phyloP scores from a whole-genome alignment of 2,329 filamentous ascomycete genomes.

The Xylaria sp. region DNA sequence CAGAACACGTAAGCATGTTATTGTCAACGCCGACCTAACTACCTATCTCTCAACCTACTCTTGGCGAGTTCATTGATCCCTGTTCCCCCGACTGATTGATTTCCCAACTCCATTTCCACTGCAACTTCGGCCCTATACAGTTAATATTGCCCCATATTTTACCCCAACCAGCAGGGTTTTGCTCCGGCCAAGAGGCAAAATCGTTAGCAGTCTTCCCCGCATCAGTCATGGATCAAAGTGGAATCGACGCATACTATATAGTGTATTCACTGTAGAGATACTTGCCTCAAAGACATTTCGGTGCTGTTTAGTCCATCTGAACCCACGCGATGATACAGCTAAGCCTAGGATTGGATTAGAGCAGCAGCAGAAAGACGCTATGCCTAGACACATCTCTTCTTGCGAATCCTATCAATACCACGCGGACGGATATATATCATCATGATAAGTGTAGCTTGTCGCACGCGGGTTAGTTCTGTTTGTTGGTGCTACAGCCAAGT shows the following conservation, averaged over 20 bases:
- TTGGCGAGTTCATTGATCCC: not conserved
- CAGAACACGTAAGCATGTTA: not conserved
- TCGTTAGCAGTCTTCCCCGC: conserved; percentile 26
- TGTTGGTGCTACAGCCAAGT: not conserved
- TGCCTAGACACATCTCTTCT: not conserved
- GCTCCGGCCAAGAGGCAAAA: conserved; percentile 4
- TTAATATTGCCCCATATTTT: not conserved
- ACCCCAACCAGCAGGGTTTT: conserved; percentile 20
- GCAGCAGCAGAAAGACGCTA: not conserved
- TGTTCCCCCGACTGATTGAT: conserved; percentile 9
- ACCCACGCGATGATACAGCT: not conserved
- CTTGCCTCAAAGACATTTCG: not conserved
- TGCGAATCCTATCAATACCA: not conserved
- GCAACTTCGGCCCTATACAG: not conserved
- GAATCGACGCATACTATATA: not conserved
- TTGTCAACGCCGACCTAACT: not conserved
- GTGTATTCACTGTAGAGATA: not conserved
- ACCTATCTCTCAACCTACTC: not conserved
- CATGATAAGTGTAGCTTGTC: not conserved
- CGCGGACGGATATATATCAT: not conserved
- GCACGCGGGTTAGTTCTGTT: not conserved
- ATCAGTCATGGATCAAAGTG: conserved; percentile 1
- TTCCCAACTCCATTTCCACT: conserved; percentile 7
- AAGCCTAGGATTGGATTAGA: no score
- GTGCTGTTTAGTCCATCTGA: not conserved